Conservation (phyloP, 176 grass and related monocot genomes). For the Coix lacrymajobi region DNA sequence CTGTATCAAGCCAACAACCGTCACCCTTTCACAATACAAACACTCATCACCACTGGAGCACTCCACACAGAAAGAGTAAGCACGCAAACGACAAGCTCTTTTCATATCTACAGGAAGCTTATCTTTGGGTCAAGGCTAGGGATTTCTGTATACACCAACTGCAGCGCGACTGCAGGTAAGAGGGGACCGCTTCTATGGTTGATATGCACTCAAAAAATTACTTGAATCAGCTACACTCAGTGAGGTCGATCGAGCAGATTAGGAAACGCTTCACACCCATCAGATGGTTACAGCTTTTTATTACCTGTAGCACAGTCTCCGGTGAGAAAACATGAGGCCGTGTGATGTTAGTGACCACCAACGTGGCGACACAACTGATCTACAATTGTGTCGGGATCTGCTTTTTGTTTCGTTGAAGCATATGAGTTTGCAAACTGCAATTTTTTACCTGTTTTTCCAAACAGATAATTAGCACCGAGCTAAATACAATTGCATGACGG, state of each 20-base stretch:
- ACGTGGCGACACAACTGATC: slow-evolving; percentile 41
- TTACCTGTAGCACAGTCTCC: slow-evolving; percentile 62
- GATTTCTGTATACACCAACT: slow-evolving; percentile 54
- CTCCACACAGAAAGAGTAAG: slow-evolving; percentile 16
- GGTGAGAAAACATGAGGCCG: slow-evolving; percentile 56
- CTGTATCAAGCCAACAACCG: slow-evolving; percentile 39
- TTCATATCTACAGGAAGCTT: slow-evolving; percentile 58
- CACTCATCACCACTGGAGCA: slow-evolving; percentile 32
- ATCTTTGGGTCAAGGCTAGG: slow-evolving; percentile 54
- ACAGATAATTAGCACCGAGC: background rate
- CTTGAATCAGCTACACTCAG: slow-evolving; percentile 57
- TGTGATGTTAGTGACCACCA: slow-evolving; percentile 63
- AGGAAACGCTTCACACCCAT: slow-evolving; percentile 46
- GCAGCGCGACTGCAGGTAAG: slow-evolving; percentile 34
- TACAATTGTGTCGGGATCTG: slow-evolving; percentile 31
- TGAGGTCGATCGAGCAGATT: slow-evolving; percentile 39
- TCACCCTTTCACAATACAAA: slow-evolving; percentile 42
- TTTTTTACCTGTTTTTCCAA: slow-evolving; percentile 72
- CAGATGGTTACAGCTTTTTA: slow-evolving; percentile 58
- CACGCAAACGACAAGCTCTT: slow-evolving; percentile 42
- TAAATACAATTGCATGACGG: background rate
- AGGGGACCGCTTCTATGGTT: slow-evolving; percentile 32
- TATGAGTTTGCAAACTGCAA: slow-evolving; percentile 82
- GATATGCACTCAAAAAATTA: slow-evolving; percentile 65
- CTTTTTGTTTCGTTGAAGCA: slow-evolving; percentile 71